Evolutionary conservation across 805 yeast genomes (phyloP).

Genomic region (Cyberlindnera xylosilytica): DNA sequence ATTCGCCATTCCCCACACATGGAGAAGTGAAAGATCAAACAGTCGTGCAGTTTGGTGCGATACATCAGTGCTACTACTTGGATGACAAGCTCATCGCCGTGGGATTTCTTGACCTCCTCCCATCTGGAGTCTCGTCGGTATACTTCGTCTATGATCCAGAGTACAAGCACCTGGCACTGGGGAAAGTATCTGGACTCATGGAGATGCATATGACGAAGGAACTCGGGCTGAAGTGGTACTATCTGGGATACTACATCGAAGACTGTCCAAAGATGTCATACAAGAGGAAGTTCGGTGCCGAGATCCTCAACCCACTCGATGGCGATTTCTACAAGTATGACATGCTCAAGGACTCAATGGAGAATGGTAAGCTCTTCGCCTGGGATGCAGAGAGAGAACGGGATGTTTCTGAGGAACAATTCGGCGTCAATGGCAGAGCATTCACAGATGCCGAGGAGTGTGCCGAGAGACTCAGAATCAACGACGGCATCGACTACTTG

Average conservation of each 20-base stretch:
- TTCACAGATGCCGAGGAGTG: background rate
- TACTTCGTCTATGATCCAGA: constrained; percentile 90
- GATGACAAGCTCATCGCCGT: constrained; percentile 66
- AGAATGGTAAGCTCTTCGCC: constrained; percentile 22
- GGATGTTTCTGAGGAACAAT: constrained; percentile 6
- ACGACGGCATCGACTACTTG: background rate
- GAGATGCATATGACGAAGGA: constrained; percentile 57
- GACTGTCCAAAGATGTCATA: constrained; percentile 83
- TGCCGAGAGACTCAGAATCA: background rate
- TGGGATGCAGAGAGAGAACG: constrained; percentile 1
- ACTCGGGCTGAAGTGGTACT: constrained; percentile 50
- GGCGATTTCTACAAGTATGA: constrained; percentile 37
- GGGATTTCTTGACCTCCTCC: constrained; percentile 74
- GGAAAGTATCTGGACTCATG: constrained; percentile 71
- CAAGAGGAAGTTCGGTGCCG: constrained; percentile 77
- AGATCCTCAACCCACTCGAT: constrained; percentile 54
- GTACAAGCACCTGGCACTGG: constrained; percentile 63
- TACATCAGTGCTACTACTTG: constrained; percentile 75
- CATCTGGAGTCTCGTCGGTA: constrained; percentile 74
- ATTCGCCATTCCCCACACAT: constrained; percentile 50
- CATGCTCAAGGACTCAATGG: constrained; percentile 16
- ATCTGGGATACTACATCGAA: constrained; percentile 76
- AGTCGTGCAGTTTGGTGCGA: constrained; percentile 48
- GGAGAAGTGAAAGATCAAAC: constrained; percentile 7
- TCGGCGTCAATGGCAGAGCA: constrained; percentile 5